Base-by-base conservation (phyloP, 2,329 filamentous ascomycete genomes). In the Microcyclospora pomicola region DNA sequence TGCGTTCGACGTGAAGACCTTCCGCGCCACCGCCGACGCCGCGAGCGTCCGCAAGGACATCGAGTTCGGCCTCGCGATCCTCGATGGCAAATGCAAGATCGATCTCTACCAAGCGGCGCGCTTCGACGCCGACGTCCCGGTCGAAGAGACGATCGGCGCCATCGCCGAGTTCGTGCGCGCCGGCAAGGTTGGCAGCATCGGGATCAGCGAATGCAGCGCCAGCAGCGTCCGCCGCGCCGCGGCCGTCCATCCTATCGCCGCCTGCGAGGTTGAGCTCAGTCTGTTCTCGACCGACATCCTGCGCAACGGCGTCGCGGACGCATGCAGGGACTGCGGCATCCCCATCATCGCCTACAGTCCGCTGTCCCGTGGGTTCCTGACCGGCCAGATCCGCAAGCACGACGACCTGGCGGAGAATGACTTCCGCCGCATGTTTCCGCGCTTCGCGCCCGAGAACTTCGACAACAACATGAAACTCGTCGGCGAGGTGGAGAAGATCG, bases 391-490 rank as follows among this genome's bases (percentile, higher is more conserved):
- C 49, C 68, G 65, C 49, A 63, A 57, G 13, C 46, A 53, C 14
- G 65, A 70, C 1, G 79, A 83, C 49, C 57, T 83, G 33, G 68
- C 70, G 13, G 56, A 68, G 19, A 63, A 64, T n/a, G 71, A 73
- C 51, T 50, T 63, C 24, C 58, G 69, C 15, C 56, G 50, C 12
- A 36, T 47, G 14, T 53, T 68, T 32, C 78, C 79, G 2, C 69
- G 77, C 16, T 83, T 81, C 61, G 68, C 74, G 48, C 64, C 67
- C 2, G 77, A 71, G 5, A 72, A 72, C 37, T 80, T 85, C 44
- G 64, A 71, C 30, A 67, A 71, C 50, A 86, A 85, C 56, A 48
- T 82, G 14, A 63, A 75, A 55, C 67, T 86, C 2, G 72, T 76
- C 14, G 49, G 66, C 7, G 65, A 73, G 36, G 63, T 84, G 11